Conservation (phyloP, 192 early-diverging fungal species). For the Backusella psychrophila region DNA sequence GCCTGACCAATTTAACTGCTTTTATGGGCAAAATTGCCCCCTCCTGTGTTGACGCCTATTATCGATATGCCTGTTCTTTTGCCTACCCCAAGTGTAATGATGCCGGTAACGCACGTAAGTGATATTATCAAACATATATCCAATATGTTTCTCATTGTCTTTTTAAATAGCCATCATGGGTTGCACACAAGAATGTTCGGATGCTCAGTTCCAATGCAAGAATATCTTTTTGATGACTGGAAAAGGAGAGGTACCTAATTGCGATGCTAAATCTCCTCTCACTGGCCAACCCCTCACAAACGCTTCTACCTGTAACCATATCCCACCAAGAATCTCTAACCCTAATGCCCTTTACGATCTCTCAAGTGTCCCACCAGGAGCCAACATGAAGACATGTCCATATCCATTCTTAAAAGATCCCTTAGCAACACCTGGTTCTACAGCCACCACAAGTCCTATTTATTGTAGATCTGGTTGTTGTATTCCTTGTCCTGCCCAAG, state of each 20-base stretch:
- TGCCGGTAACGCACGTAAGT: neutral
- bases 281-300: neutral
- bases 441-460: slow-evolving; percentile 14
- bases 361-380: slow-evolving; percentile 7
- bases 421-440: slow-evolving; percentile 14
- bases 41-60: slow-evolving; percentile 28
- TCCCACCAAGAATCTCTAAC: neutral
- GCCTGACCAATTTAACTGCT: neutral
- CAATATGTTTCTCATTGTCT: neutral
- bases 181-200: neutral
- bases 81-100: slow-evolving; percentile 30
- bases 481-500: slow-evolving; percentile 51
- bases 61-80: slow-evolving; percentile 33
- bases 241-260: neutral
- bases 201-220: neutral
- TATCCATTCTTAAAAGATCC: slow-evolving; percentile 43
- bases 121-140: neutral
- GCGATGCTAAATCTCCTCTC: neutral
- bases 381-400: slow-evolving; percentile 31
- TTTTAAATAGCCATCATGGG: slow-evolving; percentile 1
- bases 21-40: neutral
- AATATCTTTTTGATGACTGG: slow-evolving; percentile 14
- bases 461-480: slow-evolving; percentile 49
- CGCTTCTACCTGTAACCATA: neutral
- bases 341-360: slow-evolving; percentile 17